phyloP scores from a whole-genome alignment of 108 stramenopile species.

The Aurantiochytrium sp. region DNA sequence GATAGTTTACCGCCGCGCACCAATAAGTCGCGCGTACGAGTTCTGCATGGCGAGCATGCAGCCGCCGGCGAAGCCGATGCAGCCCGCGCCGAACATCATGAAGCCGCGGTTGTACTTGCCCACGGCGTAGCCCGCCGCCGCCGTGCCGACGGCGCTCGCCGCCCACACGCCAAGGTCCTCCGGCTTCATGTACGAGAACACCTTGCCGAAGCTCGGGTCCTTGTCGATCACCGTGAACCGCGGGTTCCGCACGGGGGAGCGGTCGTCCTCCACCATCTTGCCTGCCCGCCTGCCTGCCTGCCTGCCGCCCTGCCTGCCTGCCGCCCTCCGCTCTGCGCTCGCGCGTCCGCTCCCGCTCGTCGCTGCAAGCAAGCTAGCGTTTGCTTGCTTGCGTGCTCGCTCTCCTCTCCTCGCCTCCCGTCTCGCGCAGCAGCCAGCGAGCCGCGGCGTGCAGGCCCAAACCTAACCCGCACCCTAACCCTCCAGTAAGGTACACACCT shows the following conservation, averaged over 20 bases:
- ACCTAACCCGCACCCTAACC: no score
- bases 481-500: no score
- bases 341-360: no score
- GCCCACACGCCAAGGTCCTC: not conserved
- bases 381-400: no score
- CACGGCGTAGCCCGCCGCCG: not conserved
- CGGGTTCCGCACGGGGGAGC: not conserved
- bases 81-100: not conserved
- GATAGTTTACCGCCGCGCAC: not conserved
- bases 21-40: slow-evolving; percentile 4
- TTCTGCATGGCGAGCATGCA: slow-evolving; percentile 8
- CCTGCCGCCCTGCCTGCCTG: no score
- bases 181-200: not conserved
- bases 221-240: not conserved
- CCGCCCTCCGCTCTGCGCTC: no score
- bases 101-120: not conserved
- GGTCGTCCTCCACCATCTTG: not conserved
- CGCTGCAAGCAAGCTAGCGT: no score
- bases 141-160: not conserved
- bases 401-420: no score
- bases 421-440: no score
- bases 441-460: no score
- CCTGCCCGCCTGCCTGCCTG: no score
- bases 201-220: not conserved
- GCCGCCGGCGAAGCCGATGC: not conserved